Evolutionary conservation across 73 alveolate species (phyloP).

Genomic region (Paramecium biaurelia): DNA sequence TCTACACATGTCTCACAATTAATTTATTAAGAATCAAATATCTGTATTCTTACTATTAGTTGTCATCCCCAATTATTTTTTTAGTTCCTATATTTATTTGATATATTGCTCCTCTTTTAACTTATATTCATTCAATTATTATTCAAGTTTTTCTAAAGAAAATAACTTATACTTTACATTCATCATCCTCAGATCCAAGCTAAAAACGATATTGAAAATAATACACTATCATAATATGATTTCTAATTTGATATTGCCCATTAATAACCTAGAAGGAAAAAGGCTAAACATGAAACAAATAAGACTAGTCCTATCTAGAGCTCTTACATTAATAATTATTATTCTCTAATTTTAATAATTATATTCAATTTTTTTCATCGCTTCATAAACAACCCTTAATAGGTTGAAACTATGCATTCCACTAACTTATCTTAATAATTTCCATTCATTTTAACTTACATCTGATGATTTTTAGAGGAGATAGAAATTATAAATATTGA

Average conservation of each 20-base stretch:
- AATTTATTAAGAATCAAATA: neutral
- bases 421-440: neutral
- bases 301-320: neutral
- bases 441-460: neutral
- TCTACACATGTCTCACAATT: neutral
- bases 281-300: neutral
- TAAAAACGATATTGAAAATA: neutral
- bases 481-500: neutral
- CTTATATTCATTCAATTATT: neutral
- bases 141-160: neutral
- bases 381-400: slow-evolving; percentile 5
- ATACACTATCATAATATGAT: neutral
- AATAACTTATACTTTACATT: neutral
- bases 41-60: neutral
- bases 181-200: slow-evolving; percentile 26
- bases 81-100: neutral
- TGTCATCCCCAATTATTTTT: neutral
- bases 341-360: neutral
- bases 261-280: neutral
- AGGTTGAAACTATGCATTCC: slow-evolving; percentile 25
- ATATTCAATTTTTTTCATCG: neutral
- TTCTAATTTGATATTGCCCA: neutral
- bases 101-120: neutral
- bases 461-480: neutral
- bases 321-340: neutral